Base-by-base conservation (phyloP, 179 eudicot genomes). In the Heliamphora pulchella region DNA sequence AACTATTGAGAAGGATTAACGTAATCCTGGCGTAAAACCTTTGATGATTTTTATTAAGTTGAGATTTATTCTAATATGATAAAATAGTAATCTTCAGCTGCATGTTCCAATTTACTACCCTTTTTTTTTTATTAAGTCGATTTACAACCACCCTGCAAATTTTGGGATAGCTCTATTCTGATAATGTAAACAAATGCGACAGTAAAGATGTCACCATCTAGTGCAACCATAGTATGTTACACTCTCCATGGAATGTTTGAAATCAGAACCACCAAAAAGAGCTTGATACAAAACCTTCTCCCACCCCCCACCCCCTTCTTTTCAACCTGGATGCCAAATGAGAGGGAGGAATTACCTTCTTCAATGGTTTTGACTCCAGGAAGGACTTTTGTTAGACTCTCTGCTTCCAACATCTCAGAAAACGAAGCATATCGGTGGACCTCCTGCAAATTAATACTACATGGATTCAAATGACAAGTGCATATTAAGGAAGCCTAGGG, bases 351-450 rank as follows among this genome's bases (percentile, higher is more conserved):
- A 48, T 47, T 86, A 93, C 98, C 97, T 90, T 95, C 91, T 86
- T 88, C 87, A 84, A 91, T 83, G 63, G 88, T 84, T 70, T 74
- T 48, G 61, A 93, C 89, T 77, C 97, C 97, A 66, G 98, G 98
- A 82, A 95, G 92, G 61, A 93, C 91, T 80, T 87, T 85, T 80
- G 80, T 64, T 75, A 95, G 84, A 83, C 87, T 80, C 83, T 93
- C 94, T 11, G 86, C 86, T 81, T 87, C 91, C 87, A 93, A 83
- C 97, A 95, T 95, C 87, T 93, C 91, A 64, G 22, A 80, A 84
- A 95, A 93, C 2, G 97, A 90, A 81, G 87, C 86, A 90, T 93
- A 89, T 70, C 74, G 81, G 47, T 71, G 85, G n/a, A 91, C 86
- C 80, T 90, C 94, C 97, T 94, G 86, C 78, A 83, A 74, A 71